Base-by-base conservation (phyloP, 495 filamentous ascomycete species). In the Trichoderma gamsii region DNA sequence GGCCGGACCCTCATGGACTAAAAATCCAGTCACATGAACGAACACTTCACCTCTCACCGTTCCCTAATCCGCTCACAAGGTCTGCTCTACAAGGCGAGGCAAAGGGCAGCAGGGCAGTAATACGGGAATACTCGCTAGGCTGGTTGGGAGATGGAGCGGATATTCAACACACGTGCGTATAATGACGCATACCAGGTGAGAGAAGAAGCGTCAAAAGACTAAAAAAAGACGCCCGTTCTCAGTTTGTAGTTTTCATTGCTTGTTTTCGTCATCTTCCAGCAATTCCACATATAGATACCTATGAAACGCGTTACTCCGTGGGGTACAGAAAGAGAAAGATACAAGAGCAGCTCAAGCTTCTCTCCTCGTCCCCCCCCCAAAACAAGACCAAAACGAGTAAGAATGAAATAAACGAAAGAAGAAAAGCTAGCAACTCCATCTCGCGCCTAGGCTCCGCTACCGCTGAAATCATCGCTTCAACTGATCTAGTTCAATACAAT, bases 1-100 rank as follows among this genome's bases (percentile, higher is more conserved):
- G 25, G 56, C 15, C 27, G 1, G 1, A 1, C 1, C 4, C 1
- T 1, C 23, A 23, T 32, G 25, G n/a, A 1, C 49, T 52, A 52
- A 52, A n/a, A 49, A 21, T 25, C 8, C 56, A 32, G 56, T 61
- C 56, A 61, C 56, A 61, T 61, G 56, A 61, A 38, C 35, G 35
- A 25, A 32, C 27, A 16, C 27, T 13, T 61, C 56, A 61, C 23
- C 27, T 61, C 56, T 61, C 56, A 61, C 56, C 23, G 56, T 32
- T 21, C 23, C 13, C 4, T 12, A 13, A 29, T 25, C 27, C 56
- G 25, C 56, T 61, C 56, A 61, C 56, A 61, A 32, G 21, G 56
- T 61, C 56, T 32, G 5, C n/a, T n/a, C 35, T 38, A 38, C 35
- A 38, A 38, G 35, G 5, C 35, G 35, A 38, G 35, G 35, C 35